Evolutionary conservation across 306 rosid genomes (phyloP), one percentile per base, ranked within the genome.

Genomic region (Elaeagnus macrophylla): DNA sequence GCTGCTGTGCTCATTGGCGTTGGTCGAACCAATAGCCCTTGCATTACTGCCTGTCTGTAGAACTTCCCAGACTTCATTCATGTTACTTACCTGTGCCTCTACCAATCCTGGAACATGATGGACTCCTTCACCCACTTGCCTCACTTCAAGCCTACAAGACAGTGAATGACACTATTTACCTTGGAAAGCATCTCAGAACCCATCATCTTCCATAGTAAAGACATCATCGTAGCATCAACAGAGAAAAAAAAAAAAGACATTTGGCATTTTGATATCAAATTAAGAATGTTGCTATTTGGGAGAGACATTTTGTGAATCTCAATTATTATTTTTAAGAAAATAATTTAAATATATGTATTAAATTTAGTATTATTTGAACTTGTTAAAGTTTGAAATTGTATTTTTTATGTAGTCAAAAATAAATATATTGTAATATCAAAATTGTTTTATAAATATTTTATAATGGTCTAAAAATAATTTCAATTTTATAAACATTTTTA

Each of bases 61-160:
- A 70, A 87, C 99, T 71, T 93, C 95, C 99, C 96, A 93, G 49
- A 91, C 97, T 73, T 91, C 85, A 74, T 13, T 77, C 85, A 84
- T 91, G 57, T 82, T 80, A 61, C 76, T 79, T 50, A 93, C 95
- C 35, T 86, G 79, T 52, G 96, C 96, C 75, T 93, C 96, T 32
- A 84, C 82, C 48, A 93, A 73, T 35, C 99, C 99, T 5, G 89
- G 99, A 74, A 93, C 87, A 64, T 85, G 89, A 77, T 80, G 95
- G 62, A 74, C 67, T 65, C 99, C 99, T 63, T 93, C 99, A 59
- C 89, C 78, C 19, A 77, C 81, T 81, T 93, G 99, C 62, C 86
- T 71, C 59, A 93, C 70, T 67, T 84, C 96, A 50, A 93, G 83
- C 77, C 99, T 93, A 71, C 59, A 75, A 60, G 60, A 17, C 56